A percentile compares a stretch with the other conserved stretches of the same genome.
phyloP scores from a whole-genome alignment of 1,139 yeast genomes.

The Yarrowia galli region DNA sequence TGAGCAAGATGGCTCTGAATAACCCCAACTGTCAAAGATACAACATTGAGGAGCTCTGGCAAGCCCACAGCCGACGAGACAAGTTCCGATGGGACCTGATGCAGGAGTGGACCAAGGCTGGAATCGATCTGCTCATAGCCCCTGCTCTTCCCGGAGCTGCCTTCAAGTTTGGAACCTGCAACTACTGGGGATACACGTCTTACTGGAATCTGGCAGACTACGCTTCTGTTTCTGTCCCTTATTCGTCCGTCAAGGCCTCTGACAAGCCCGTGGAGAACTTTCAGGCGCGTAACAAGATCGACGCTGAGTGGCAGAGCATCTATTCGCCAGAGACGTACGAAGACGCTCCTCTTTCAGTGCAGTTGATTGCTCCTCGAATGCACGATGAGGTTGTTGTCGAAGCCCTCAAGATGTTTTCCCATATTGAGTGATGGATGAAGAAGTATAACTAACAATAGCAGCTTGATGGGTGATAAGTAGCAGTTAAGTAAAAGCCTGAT shows the following conservation, averaged over 20 bases:
- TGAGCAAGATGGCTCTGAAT: not conserved
- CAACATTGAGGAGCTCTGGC: not conserved
- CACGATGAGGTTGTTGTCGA: not conserved
- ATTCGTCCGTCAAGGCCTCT: not conserved
- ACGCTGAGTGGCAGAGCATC: not conserved
- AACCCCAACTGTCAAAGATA: not conserved
- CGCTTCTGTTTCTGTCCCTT: not conserved
- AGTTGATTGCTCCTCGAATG: slow-evolving; percentile 10
- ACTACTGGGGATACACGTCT: slow-evolving; percentile 6
- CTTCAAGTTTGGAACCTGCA: slow-evolving; percentile 8
- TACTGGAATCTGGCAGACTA: slow-evolving; percentile 12
- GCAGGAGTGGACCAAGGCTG: slow-evolving; percentile 4
- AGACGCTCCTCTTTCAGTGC: not conserved
- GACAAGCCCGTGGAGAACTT: not conserved
- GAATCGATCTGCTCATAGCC: not conserved
- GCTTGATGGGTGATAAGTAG: too few relatives aligned
- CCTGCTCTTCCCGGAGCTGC: slow-evolving; percentile 1
- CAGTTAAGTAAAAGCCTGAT: too few relatives aligned
- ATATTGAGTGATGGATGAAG: not conserved
- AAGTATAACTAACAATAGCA: too few relatives aligned
- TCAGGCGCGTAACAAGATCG: not conserved
- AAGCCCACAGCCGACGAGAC: not conserved
- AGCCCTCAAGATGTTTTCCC: not conserved
- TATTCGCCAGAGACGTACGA: not conserved
- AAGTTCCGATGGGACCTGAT: not conserved